Evolutionary conservation across 495 filamentous ascomycete species (phyloP).

Genomic region (Choiromyces venosus): DNA sequence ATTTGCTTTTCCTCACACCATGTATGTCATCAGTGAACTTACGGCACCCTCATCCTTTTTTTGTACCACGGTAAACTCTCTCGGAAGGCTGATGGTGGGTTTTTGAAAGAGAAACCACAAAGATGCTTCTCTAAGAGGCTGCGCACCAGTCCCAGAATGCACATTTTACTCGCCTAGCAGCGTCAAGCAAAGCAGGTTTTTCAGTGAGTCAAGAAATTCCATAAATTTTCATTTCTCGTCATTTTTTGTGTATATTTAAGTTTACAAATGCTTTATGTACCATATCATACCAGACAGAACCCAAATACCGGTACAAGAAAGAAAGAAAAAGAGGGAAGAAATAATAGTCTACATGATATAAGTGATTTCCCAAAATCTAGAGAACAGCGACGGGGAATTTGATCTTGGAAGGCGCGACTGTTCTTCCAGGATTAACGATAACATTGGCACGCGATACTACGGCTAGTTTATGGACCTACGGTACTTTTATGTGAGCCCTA

Average conservation of each 20-base stretch:
- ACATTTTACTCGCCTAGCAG: neutral
- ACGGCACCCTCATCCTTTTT: neutral
- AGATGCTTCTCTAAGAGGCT: neutral
- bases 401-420: neutral
- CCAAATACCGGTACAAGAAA: neutral
- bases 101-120: neutral
- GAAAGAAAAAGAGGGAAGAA: neutral
- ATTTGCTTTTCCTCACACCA: neutral
- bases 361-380: neutral
- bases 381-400: neutral
- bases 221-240: too few species aligned
- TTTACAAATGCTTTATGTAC: neutral
- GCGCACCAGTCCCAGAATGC: neutral
- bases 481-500: neutral
- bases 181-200: neutral
- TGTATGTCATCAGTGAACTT: neutral
- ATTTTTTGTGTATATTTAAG: neutral
- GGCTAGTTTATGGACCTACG: neutral
- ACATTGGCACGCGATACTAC: neutral
- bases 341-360: neutral
- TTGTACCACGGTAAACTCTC: neutral
- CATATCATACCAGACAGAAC: neutral
- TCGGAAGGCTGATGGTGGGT: neutral
- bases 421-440: neutral
- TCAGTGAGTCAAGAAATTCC: neutral